Evolutionary conservation across 768 basidiomycete species (phyloP).

Genomic region (Harrya chromipes): DNA sequence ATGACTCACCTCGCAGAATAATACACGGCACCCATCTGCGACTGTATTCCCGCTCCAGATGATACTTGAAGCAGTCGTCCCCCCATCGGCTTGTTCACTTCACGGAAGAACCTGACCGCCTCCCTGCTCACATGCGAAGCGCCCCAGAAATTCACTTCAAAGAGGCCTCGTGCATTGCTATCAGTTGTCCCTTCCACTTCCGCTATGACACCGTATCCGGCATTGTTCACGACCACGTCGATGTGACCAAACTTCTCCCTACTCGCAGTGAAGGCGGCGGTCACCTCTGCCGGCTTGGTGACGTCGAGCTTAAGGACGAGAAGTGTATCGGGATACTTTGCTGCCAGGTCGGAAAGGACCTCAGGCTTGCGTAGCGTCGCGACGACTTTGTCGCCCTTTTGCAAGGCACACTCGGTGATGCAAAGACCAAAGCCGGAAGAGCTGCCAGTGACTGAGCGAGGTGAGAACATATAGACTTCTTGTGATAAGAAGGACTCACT

Average conservation of each 20-base stretch:
- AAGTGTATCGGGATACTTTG: conserved; percentile 28
- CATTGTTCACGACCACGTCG: conserved; percentile 12
- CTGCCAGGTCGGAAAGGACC: conserved; percentile 26
- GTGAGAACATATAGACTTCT: neutral
- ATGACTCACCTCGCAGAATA: conserved; percentile 23
- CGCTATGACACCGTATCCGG: conserved; percentile 11
- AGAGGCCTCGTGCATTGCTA: conserved; percentile 31
- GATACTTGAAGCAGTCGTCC: conserved; percentile 39
- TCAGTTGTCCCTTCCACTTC: conserved; percentile 38
- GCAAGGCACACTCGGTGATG: conserved; percentile 31
- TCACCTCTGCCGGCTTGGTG: conserved; percentile 29
- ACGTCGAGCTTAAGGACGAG: conserved; percentile 42
- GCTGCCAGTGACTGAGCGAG: conserved; percentile 36
- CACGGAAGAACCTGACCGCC: conserved; percentile 28
- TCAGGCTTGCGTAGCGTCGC: conserved; percentile 42
- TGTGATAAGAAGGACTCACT: conserved; percentile 2
- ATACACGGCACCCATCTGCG: conserved; percentile 6
- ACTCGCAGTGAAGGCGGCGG: conserved; percentile 31
- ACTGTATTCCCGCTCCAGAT: conserved; percentile 31
- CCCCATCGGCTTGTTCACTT: conserved; percentile 30
- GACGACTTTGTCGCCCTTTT: conserved; percentile 37
- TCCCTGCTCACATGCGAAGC: conserved; percentile 37
- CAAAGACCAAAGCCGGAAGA: conserved; percentile 40
- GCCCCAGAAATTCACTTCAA: conserved; percentile 47
- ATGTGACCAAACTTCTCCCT: conserved; percentile 29